These are phyloP conservation scores for Spiraea crenata DNA, from an alignment of 331 rosid genomes.

Conservation along the genomic window DNA sequence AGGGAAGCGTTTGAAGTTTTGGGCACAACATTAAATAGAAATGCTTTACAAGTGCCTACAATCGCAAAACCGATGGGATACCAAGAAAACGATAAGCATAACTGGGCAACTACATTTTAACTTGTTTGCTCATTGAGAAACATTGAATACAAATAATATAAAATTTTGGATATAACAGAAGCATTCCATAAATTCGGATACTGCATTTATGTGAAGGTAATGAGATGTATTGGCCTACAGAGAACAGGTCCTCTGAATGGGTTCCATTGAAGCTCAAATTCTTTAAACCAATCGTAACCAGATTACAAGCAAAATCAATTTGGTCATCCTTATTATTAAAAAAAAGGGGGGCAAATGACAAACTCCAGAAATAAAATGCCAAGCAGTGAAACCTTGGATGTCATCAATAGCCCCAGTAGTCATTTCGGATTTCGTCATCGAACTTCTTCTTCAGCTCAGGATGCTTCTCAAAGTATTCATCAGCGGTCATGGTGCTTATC, in stretches of 20 bases:
- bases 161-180: neutral
- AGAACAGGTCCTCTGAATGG: slow-evolving; percentile 11
- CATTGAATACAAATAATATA: neutral
- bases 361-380: slow-evolving; percentile 31
- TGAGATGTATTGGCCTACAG: slow-evolving; percentile 6
- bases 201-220: slow-evolving; percentile 13
- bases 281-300: slow-evolving; percentile 32
- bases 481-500: slow-evolving; percentile 88
- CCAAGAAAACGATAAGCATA: neutral
- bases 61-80: neutral
- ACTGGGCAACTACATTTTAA: neutral
- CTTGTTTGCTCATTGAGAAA: neutral
- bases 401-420: slow-evolving; percentile 87
- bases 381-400: slow-evolving; percentile 23
- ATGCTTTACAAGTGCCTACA: neutral
- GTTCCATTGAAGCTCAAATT: slow-evolving; percentile 16
- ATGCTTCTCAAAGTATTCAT: slow-evolving; percentile 88
- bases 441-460: slow-evolving; percentile 90
- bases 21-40: neutral
- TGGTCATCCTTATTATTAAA: slow-evolving; percentile 46
- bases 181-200: slow-evolving; percentile 16
- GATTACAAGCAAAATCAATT: slow-evolving; percentile 36
- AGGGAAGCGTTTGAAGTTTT: neutral
- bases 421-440: slow-evolving; percentile 91
- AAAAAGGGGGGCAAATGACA: slow-evolving; percentile 30